Conservation (phyloP, 2,329 filamentous ascomycete species). For the Sporothrix humicola region DNA sequence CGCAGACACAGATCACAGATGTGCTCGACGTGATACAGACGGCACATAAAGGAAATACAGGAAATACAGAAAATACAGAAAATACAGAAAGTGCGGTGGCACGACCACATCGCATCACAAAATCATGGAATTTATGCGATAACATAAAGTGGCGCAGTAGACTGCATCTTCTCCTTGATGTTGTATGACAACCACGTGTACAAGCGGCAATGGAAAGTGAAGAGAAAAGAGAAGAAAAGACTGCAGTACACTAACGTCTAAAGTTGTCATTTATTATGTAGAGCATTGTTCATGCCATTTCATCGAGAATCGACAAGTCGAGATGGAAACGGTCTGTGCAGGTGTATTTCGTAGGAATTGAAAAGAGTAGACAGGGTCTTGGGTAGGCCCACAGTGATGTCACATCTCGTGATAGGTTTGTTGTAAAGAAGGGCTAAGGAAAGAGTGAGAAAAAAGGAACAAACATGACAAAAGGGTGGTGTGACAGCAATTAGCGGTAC, state of each 20-base stretch:
- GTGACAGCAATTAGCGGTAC: background rate
- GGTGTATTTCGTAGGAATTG: no score
- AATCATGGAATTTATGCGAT: background rate
- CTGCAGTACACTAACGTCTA: background rate
- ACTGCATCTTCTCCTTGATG: background rate
- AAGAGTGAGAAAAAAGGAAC: background rate
- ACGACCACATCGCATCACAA: background rate
- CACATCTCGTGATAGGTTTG: constrained; percentile 14
- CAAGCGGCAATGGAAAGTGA: background rate
- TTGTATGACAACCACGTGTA: constrained; percentile 29
- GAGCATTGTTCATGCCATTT: background rate
- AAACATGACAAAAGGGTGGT: background rate
- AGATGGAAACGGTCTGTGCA: no score
- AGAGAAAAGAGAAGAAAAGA: background rate
- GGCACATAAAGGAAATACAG: no score
- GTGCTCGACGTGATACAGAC: background rate
- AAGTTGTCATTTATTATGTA: background rate
- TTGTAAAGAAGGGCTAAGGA: background rate
- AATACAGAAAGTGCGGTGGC: no score
- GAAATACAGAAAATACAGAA: no score
- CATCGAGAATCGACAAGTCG: background rate
- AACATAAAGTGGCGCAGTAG: background rate
- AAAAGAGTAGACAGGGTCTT: no score
- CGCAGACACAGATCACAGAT: constrained; percentile 12
- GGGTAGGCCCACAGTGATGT: constrained; percentile 1